Evolutionary conservation across 306 rosid species (phyloP).

Genomic region (Herpetospermum pedunculosum): DNA sequence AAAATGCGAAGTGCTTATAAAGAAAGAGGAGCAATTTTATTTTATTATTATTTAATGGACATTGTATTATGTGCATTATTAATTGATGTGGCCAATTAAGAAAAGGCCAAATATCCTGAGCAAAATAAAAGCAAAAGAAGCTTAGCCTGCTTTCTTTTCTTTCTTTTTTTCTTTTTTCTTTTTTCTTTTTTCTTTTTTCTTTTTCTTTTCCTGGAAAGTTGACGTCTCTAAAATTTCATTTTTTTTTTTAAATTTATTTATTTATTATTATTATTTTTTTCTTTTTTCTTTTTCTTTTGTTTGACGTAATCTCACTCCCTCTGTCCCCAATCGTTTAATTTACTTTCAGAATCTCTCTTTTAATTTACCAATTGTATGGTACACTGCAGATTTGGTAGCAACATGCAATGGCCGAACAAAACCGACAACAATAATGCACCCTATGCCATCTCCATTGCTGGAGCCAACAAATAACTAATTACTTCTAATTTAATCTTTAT

Average conservation of each 20-base stretch:
- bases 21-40: too few relatives aligned
- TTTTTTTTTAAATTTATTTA: neutral
- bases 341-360: neutral
- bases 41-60: too few relatives aligned
- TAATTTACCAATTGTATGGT: too few relatives aligned
- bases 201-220: neutral
- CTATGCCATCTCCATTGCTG: too few relatives aligned
- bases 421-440: too few relatives aligned
- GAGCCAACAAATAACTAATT: too few relatives aligned
- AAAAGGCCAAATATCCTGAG: neutral
- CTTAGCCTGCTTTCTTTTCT: neutral
- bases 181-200: neutral
- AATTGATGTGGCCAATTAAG: neutral
- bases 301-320: neutral
- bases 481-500: too few relatives aligned
- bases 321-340: neutral
- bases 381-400: too few relatives aligned
- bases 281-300: neutral
- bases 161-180: neutral
- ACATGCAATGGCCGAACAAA: too few relatives aligned
- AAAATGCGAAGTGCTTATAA: neutral
- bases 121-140: constrained; percentile 1
- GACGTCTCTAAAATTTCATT: neutral
- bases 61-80: neutral
- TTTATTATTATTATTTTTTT: too few relatives aligned